Conservation (phyloP, 495 filamentous ascomycete species). For the Bathelium albidoporum region DNA sequence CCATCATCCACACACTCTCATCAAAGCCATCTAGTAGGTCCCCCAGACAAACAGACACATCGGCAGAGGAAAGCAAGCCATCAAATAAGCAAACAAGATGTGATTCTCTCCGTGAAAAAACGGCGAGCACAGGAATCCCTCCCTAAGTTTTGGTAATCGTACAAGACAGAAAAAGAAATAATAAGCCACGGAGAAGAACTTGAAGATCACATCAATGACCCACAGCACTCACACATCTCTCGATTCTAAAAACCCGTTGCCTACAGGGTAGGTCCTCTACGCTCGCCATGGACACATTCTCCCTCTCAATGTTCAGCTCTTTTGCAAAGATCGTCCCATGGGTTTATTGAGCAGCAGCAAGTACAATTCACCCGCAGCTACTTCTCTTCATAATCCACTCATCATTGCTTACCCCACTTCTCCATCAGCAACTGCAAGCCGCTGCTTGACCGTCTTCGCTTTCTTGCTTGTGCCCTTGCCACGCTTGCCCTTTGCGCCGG, state of each 20-base stretch:
- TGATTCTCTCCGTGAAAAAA: not conserved
- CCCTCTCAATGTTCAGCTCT: no score
- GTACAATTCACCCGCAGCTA: not conserved
- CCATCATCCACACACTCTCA: not conserved
- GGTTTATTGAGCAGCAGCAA: no score
- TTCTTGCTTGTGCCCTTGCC: conserved; percentile 57
- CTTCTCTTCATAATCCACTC: not conserved
- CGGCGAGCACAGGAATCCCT: no score
- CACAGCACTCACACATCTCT: no score
- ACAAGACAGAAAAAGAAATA: not conserved
- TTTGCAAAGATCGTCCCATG: no score
- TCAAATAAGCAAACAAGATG: not conserved
- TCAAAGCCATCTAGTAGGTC: not conserved
- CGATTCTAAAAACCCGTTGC: no score
- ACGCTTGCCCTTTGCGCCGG: conserved; percentile 47
- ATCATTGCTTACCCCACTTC: conserved; percentile 28
- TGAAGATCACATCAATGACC: no score
- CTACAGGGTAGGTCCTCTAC: no score
- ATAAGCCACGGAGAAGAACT: no score
- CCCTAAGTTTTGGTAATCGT: no score
- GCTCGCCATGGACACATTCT: no score
- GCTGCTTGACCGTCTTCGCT: conserved; percentile 83
- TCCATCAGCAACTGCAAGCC: conserved; percentile 78
- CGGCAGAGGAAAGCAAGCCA: not conserved
- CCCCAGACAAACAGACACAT: not conserved